These are phyloP conservation scores for Scutellaria minor DNA, from an alignment of 257 asterid genomes.

Conservation along the genomic window DNA sequence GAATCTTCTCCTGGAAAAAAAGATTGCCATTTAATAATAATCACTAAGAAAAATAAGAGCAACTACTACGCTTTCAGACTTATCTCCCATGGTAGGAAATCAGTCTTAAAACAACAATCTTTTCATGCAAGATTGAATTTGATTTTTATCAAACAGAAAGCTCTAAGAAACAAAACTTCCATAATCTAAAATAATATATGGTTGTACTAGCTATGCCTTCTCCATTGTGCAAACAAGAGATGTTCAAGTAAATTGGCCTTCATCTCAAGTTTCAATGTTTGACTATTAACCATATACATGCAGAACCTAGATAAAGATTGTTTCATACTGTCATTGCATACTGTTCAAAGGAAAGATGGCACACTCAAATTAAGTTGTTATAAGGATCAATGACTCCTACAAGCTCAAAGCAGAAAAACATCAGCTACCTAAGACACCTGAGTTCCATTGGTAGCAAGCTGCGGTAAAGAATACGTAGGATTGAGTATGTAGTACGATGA, in stretches of 20 bases:
- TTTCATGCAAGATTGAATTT: conserved; percentile 7
- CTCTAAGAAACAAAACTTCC: background rate
- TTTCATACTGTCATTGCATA: background rate
- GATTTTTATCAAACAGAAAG: background rate
- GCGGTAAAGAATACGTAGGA: conserved; percentile 1
- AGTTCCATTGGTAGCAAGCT: conserved; percentile 7
- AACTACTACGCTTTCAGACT: background rate
- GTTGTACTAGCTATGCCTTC: background rate
- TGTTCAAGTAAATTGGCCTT: background rate
- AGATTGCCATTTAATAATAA: background rate
- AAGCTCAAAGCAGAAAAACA: background rate
- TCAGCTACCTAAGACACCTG: background rate
- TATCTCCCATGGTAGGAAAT: background rate
- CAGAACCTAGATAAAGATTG: background rate
- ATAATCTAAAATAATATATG: background rate
- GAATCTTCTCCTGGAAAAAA: conserved; percentile 67
- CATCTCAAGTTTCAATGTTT: background rate
- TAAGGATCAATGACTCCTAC: background rate
- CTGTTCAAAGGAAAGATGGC: background rate
- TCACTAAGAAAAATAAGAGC: background rate
- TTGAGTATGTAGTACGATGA: background rate
- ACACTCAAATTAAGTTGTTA: background rate
- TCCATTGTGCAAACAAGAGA: background rate
- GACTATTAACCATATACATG: background rate
- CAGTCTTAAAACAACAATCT: background rate